phyloP scores from a whole-genome alignment of 345 rosid species.

The Eucalyptus tenuipes region DNA sequence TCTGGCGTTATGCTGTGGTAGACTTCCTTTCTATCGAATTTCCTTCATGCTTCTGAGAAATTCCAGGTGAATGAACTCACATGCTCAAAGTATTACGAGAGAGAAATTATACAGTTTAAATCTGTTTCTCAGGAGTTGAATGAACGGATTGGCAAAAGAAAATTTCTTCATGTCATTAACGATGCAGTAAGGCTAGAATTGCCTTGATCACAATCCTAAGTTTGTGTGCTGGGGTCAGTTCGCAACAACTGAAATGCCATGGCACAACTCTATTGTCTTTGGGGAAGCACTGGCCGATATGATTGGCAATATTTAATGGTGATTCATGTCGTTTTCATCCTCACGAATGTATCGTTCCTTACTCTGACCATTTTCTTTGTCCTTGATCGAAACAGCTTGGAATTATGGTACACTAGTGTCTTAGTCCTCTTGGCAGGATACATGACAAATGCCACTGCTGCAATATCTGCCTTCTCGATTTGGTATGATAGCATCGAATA shows the following conservation, averaged over 20 bases:
- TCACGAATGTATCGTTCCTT: background rate
- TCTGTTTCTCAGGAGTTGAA: background rate
- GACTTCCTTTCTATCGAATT: background rate
- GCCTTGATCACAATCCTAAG: background rate
- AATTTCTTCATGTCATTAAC: background rate
- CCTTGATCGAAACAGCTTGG: background rate
- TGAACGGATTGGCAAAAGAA: background rate
- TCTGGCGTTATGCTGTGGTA: conserved; percentile 61
- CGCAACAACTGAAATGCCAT: background rate
- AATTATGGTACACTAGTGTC: background rate
- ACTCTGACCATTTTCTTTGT: background rate
- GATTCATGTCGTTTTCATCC: background rate
- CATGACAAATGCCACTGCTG: conserved; percentile 14
- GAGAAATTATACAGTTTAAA: background rate
- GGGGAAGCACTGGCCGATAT: background rate
- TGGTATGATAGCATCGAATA: background rate
- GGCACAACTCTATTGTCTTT: background rate
- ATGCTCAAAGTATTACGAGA: background rate
- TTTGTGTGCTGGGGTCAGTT: background rate
- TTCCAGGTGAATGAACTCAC: background rate
- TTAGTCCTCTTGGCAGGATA: background rate
- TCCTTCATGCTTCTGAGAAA: background rate
- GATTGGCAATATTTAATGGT: background rate
- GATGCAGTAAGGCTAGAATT: background rate
- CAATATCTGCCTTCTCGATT: conserved; percentile 6